Evolutionary conservation across 768 basidiomycete species (phyloP).

Genomic region (Gloeopeniophorella convolvens): DNA sequence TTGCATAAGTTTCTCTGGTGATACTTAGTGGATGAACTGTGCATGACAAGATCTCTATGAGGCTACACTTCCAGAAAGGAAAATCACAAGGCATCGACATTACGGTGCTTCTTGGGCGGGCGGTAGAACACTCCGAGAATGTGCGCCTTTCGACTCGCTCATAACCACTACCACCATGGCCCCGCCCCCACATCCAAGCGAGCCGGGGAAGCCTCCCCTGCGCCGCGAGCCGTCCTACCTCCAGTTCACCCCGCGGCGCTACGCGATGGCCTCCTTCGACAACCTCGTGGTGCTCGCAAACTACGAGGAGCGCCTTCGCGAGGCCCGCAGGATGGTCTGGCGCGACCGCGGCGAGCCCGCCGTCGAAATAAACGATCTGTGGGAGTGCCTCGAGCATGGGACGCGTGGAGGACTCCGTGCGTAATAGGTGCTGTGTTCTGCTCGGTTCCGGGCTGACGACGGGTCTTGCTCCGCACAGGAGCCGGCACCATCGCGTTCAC

Average conservation of each 20-base stretch:
- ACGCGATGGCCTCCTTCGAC: constrained; percentile 70
- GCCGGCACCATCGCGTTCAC: constrained; percentile 76
- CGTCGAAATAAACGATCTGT: constrained; percentile 53
- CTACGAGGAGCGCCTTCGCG: constrained; percentile 66
- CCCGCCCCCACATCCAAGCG: neutral
- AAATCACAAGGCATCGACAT: too few species aligned
- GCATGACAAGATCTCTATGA: too few species aligned
- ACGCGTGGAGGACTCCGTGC: constrained; percentile 62
- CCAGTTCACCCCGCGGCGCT: constrained; percentile 43
- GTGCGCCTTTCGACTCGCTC: neutral
- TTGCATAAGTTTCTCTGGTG: too few species aligned
- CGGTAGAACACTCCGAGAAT: too few species aligned
- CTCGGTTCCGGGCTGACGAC: neutral
- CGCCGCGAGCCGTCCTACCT: constrained; percentile 35
- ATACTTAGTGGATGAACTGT: too few species aligned
- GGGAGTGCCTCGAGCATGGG: constrained; percentile 67
- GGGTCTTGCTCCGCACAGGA: constrained; percentile 39
- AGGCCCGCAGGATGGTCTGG: constrained; percentile 78
- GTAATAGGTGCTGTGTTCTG: constrained; percentile 27
- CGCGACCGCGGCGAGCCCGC: constrained; percentile 73
- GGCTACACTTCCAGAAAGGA: too few species aligned
- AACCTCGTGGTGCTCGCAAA: constrained; percentile 81
- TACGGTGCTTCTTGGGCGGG: too few species aligned
- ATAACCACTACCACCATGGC: neutral
- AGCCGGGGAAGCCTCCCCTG: neutral